These are phyloP conservation scores for Digitaria exilis DNA, from an alignment of 202 grass and related monocot genomes.

Conservation along the genomic window DNA sequence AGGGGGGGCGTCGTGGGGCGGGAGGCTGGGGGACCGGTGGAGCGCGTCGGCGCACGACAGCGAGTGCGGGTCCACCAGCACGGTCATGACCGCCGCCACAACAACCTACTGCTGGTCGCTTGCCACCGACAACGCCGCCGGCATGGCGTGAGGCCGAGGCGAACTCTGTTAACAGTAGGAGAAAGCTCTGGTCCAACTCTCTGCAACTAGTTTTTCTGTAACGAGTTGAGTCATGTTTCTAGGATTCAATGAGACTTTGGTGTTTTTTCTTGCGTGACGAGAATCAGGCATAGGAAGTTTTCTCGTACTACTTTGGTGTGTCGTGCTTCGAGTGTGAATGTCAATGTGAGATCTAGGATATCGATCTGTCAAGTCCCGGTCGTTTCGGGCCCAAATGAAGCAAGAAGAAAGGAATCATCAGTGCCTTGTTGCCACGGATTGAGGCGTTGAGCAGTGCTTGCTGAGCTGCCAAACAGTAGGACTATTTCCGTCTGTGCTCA, in stretches of 20 bases:
- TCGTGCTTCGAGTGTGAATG: neutral
- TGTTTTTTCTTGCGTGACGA: conserved; percentile 26
- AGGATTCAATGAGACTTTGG: conserved; percentile 6
- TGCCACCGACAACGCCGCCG: conserved; percentile 41
- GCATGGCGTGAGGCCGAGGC: conserved; percentile 29
- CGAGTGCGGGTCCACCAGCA: conserved; percentile 85
- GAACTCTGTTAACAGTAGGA: conserved; percentile 24
- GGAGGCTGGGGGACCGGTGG: conserved; percentile 67
- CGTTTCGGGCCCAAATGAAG: neutral
- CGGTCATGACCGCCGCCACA: conserved; percentile 65
- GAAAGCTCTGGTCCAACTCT: neutral
- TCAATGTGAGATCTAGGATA: neutral
- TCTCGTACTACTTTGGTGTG: neutral
- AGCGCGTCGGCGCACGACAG: conserved; percentile 70
- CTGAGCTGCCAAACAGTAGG: neutral
- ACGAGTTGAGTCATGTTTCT: neutral
- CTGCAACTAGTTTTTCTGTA: neutral
- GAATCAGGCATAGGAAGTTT: neutral
- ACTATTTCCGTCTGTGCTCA: too few species aligned
- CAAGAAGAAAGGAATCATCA: neutral
- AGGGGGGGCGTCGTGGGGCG: conserved; percentile 57
- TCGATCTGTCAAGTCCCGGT: neutral
- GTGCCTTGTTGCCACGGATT: neutral
- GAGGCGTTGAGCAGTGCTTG: neutral
- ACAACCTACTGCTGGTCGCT: conserved; percentile 46